phyloP scores from a whole-genome alignment of 495 filamentous ascomycete genomes.

The Lepraria neglecta region DNA sequence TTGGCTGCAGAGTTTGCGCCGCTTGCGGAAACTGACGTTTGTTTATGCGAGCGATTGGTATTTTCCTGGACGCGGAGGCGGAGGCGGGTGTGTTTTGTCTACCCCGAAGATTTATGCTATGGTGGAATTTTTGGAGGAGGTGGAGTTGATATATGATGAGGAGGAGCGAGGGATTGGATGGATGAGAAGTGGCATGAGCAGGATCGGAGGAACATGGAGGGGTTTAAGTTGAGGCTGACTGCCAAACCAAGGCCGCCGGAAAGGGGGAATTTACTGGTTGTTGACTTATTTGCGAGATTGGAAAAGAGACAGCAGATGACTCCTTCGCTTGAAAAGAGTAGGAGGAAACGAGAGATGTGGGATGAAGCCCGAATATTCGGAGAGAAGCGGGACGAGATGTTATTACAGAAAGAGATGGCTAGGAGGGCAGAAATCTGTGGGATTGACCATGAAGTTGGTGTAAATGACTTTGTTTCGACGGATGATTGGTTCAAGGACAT shows the following conservation, averaged over 20 bases:
- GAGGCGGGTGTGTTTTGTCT: background rate
- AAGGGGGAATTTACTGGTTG: background rate
- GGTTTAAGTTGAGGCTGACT: background rate
- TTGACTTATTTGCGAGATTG: background rate
- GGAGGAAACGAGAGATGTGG: background rate
- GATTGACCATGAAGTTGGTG: no score
- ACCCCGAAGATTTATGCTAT: background rate
- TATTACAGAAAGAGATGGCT: no score
- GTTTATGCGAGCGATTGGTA: background rate
- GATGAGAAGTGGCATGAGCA: no score
- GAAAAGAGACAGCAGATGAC: background rate
- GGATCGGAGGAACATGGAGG: background rate
- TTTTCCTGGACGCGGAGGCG: no score
- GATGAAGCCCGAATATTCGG: background rate
- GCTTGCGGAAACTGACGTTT: background rate
- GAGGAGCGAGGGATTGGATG: background rate
- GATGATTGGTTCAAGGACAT: no score
- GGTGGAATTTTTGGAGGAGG: background rate
- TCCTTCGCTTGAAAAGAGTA: background rate
- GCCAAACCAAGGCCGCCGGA: background rate
- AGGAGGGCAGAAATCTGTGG: no score
- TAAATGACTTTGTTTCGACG: no score
- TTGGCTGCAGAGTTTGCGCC: background rate
- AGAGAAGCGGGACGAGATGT: no score
- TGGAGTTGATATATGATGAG: background rate